These are phyloP conservation scores for Sambucus nigra DNA, from an alignment of 129 eudicot genomes.

Conservation along the genomic window DNA sequence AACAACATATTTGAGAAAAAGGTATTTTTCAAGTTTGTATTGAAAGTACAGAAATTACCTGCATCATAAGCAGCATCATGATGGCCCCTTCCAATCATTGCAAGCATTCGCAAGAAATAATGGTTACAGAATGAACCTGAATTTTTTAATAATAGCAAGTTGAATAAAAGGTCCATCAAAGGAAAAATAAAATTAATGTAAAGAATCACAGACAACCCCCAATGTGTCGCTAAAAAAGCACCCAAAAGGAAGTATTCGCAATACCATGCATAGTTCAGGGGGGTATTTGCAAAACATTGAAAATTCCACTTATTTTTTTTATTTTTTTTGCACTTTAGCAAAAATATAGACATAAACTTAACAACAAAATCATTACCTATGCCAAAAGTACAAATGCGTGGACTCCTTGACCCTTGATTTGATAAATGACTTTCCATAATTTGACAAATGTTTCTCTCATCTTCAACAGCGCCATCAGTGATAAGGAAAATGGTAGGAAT, in stretches of 20 bases:
- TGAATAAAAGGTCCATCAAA: background rate
- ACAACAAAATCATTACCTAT: slow-evolving; percentile 46
- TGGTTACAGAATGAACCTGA: slow-evolving; percentile 93
- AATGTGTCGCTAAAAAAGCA: too few relatives aligned
- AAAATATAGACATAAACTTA: background rate
- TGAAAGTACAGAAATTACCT: slow-evolving; percentile 36
- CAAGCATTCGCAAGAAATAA: slow-evolving; percentile 80
- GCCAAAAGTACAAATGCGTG: slow-evolving; percentile 81
- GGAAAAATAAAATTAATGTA: background rate
- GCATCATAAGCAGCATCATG: slow-evolving; percentile 74
- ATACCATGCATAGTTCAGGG: too few relatives aligned
- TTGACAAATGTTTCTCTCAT: slow-evolving; percentile 78
- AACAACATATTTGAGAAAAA: background rate
- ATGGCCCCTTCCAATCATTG: slow-evolving; percentile 78
- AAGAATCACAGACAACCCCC: too few relatives aligned
- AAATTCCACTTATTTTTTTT: too few relatives aligned
- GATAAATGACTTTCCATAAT: slow-evolving; percentile 23
- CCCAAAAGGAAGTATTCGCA: too few relatives aligned
- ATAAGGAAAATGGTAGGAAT: slow-evolving; percentile 58
- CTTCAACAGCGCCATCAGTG: slow-evolving; percentile 88
- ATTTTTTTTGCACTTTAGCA: too few relatives aligned
- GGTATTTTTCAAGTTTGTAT: background rate
- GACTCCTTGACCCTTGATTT: slow-evolving; percentile 37
- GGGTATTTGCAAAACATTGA: too few relatives aligned
- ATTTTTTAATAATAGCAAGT: background rate